Base-by-base conservation (phyloP, 106 monocot genomes). In the Acorus calamus region DNA sequence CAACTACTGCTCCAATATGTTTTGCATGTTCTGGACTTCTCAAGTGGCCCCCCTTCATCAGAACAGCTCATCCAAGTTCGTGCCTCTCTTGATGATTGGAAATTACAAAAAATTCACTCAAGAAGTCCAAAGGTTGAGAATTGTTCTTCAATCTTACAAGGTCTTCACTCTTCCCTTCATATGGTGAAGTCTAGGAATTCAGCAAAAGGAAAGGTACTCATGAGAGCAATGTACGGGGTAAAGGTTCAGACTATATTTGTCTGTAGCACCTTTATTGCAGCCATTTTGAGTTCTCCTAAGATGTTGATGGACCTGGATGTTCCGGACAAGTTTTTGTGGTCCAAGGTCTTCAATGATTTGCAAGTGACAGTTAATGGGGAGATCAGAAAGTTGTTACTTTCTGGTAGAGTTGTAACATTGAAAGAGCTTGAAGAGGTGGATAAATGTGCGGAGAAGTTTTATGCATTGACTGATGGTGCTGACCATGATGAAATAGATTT, bases 171-270 rank as follows among this genome's bases (percentile, higher is more conserved):
- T 41, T 84, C 79, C 42, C 72, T 84, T 58, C 8, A 44, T 51
- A 51, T 64, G 4, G 52, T 69, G 44, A 87, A 90, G 56, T 80
- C 63, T 11, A 96, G 78, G 70, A 74, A 74, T 49, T 85, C 87
- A 1, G 66, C 83, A 13, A 90, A 91, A 68, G 87, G 84, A 14
- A 84, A 79, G 53, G 80, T 87, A 8, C 69, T 96, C 10, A 80
- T 85, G 72, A 74, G 73, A 60, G 90, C 84, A 2, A 67, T 96
- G 64, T 80, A 90, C 68, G 90, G 84, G 49, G 74, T 90, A 2
- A 87, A 85, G 72, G 77, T 71, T n/a, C 51, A 64, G 60, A 85
- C 79, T 0, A 56, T 90, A 44, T 84, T 90, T 61, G 57, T 91
- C 13, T 84, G 84, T 46, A 72, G 78, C 13, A 63, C 78, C n/a